Evolutionary conservation across 208 protist genomes (phyloP), one percentile per base, ranked within the genome.

Genomic region (Acanthamoeba sp.): DNA sequence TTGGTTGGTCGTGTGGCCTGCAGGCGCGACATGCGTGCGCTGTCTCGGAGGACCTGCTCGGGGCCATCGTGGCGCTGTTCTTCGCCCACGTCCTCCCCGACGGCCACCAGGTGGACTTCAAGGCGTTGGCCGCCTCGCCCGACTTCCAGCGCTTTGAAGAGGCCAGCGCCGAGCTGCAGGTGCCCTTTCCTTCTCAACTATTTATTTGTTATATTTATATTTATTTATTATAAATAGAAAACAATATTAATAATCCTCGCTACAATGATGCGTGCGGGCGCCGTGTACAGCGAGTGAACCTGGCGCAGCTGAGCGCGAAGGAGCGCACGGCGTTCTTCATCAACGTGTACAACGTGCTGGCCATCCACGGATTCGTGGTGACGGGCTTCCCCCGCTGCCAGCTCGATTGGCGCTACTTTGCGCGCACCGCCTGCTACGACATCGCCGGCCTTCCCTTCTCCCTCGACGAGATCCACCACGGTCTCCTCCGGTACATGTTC

Each of bases 311-410:
- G 7, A 64, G 50, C n/a, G 48, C 45, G 10, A 64, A 59, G 32
- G 82, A 90, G 32, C 82, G 82, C n/a, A 90, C 29, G 24, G 82
- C 82, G n/a, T 90, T 90, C 82, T 90, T 90, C 52, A 90, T 90
- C 52, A 90, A 90, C 52, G 82, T 90, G 16, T 90, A 90, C 82
- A 90, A 90, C 52, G 52, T 90, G n/a, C 82, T 90, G 27, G 40
- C 48, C 52, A 90, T 90, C 52, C 82, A 90, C 27, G 82, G 48
- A 9, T 64, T 50, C 48, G 40, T 90, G n/a, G 82, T 90, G 27
- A 45, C 38, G 40, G 82, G 82, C 52, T 64, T 64, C 29, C 82
- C 82, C 6, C 29, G 48, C 40, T 90, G 32, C 32, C 32, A 38
- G 27, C 82, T 90, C 18, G 82, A 57, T 38, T 64, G 82, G 82